Evolutionary conservation across 2,329 filamentous ascomycete genomes (phyloP).

Genomic region (Talaromyces albobiverticillius): DNA sequence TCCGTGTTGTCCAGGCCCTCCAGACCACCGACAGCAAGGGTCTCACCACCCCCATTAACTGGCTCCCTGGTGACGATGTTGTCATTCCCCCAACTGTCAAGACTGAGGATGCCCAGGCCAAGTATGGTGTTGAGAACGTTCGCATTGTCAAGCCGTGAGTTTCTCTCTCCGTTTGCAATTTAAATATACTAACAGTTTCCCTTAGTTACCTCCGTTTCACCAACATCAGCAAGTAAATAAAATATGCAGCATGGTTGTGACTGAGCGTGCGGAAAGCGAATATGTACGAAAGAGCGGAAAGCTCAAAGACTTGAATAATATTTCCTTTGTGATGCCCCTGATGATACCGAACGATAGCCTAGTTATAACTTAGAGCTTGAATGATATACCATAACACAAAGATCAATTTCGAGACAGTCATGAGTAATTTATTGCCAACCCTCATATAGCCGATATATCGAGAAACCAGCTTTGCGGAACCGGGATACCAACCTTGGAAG

Average conservation of each 20-base stretch:
- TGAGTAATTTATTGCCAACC: too few species aligned
- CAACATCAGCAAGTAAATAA: constrained; percentile 30
- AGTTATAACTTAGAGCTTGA: not conserved
- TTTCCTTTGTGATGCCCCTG: constrained; percentile 12
- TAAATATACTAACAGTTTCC: not conserved
- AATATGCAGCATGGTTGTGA: not conserved
- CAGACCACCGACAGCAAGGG: constrained; percentile 85
- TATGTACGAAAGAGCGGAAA: constrained; percentile 2
- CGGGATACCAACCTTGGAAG: too few species aligned
- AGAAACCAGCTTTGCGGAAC: too few species aligned
- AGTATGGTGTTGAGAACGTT: constrained; percentile 68
- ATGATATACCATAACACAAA: too few species aligned
- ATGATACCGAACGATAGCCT: constrained; percentile 14
- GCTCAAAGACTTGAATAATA: not conserved
- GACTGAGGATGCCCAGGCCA: constrained; percentile 80
- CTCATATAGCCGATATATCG: too few species aligned
- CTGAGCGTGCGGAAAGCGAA: not conserved
- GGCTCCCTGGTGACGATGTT: constrained; percentile 83
- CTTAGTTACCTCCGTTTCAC: constrained; percentile 37
- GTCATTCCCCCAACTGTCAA: constrained; percentile 82
- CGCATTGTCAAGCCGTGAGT: constrained; percentile 58
- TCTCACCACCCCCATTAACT: constrained; percentile 86
- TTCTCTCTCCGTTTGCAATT: not conserved
- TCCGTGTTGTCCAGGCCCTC: constrained; percentile 74
- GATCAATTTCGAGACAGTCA: too few species aligned